Evolutionary conservation across 495 filamentous ascomycete species (phyloP), one percentile per base, ranked within the genome.

Genomic region (Penicillium steckii): DNA sequence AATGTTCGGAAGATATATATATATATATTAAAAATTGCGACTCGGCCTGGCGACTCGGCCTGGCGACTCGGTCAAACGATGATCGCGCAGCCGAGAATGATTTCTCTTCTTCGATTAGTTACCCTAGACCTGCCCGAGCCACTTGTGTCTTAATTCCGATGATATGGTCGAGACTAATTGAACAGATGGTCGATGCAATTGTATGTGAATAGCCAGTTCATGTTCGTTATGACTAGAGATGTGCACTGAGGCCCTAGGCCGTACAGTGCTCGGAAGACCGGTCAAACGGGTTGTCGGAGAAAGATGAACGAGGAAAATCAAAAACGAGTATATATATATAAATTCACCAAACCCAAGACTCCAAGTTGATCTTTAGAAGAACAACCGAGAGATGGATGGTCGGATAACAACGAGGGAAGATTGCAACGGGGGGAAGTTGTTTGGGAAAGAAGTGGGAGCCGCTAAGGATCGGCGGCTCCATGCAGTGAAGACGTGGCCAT

Each of bases 181-280:
- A 51, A 61, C 49, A 51, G 50, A 49, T 53, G 64, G 48, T 58
- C 57, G 38, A 48, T 27, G 52, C 48, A 48, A 43, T 52, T 49
- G 42, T 47, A 38, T 48, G 43, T 57, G 35, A 54, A 60, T 62
- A 52, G 52, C 56, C 53, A 62, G 65, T 42, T 64, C 73, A 76
- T 74, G 57, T 67, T 76, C 68, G 63, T 45, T 42, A 50, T 48
- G 48, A 53, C 61, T 58, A 64, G 13, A 51, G 49, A 57, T 56
- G 33, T 68, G 70, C 71, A 71, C 71, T 66, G 73, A 69, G 67
- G 65, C 64, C 55, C 59, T 49, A 49, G 51, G 58, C 66, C 66
- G 46, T 51, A 66, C 70, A 75, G 71, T 72, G 71, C 70, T 69
- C 46, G 32, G 30, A 25, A 38, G 13, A 45, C 23, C 42, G 42